Evolutionary conservation across 208 protist species (phyloP).

Genomic region (Trypanosoma cruzi): DNA sequence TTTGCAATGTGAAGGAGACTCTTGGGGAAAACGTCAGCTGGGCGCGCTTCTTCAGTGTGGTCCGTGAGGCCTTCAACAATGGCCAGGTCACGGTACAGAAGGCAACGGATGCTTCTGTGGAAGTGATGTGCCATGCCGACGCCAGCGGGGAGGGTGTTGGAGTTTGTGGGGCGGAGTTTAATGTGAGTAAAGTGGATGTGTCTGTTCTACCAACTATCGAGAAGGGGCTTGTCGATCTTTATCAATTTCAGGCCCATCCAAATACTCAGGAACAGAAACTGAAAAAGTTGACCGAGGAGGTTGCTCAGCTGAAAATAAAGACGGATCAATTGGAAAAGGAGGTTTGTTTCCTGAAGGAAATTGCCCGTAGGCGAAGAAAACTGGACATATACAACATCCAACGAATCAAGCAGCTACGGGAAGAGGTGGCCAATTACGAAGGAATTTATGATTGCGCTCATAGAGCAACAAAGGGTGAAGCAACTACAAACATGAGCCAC

Average conservation of each 20-base stretch:
- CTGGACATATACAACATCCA: slow-evolving; percentile 49
- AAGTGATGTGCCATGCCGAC: slow-evolving; percentile 10
- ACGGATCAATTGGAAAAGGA: slow-evolving; percentile 67
- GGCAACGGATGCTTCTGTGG: not conserved
- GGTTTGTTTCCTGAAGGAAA: slow-evolving; percentile 70
- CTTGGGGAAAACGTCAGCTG: slow-evolving; percentile 51
- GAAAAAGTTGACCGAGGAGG: slow-evolving; percentile 31
- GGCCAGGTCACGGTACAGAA: slow-evolving; percentile 28
- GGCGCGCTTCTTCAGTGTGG: slow-evolving; percentile 58
- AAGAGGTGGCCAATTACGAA: slow-evolving; percentile 38
- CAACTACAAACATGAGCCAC: not conserved
- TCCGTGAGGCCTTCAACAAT: slow-evolving; percentile 52
- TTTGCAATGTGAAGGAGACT: slow-evolving; percentile 35
- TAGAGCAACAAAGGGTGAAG: slow-evolving; percentile 35
- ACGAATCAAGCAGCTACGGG: slow-evolving; percentile 64
- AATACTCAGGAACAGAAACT: slow-evolving; percentile 72
- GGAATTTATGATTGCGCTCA: slow-evolving; percentile 22
- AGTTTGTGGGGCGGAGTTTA: not conserved
- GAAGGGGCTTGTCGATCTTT: slow-evolving; percentile 37
- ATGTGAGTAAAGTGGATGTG: slow-evolving; percentile 12
- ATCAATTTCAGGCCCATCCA: slow-evolving; percentile 49
- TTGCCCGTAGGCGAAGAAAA: slow-evolving; percentile 49
- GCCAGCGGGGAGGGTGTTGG: slow-evolving; percentile 12
- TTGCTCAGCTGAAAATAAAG: slow-evolving; percentile 37
- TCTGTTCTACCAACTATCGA: slow-evolving; percentile 23